These are phyloP conservation scores for Claviceps africana DNA, from an alignment of 2,329 filamentous ascomycete species.

Conservation along the genomic window DNA sequence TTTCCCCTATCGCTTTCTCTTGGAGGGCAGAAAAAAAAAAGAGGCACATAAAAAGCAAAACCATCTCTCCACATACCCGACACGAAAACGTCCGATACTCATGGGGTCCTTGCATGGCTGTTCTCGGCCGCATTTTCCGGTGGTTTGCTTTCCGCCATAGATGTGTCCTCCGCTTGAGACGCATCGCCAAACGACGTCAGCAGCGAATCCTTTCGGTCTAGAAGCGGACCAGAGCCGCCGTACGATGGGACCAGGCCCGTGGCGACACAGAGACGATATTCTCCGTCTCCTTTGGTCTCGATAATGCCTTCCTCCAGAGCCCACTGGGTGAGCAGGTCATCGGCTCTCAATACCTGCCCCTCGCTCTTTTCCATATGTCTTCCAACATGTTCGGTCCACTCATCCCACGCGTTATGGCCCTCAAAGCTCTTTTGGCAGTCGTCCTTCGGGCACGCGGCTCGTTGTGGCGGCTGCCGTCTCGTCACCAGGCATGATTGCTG, in stretches of 20 bases:
- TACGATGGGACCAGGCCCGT: conserved; percentile 13
- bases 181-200: conserved; percentile 8
- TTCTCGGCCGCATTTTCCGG: conserved; percentile 12
- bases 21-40: too few relatives aligned
- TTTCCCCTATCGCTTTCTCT: too few relatives aligned
- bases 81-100: not conserved
- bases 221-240: conserved; percentile 3
- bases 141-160: conserved; percentile 12
- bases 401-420: conserved; percentile 67
- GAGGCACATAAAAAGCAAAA: not conserved
- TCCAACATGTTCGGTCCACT: conserved; percentile 85
- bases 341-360: conserved; percentile 41
- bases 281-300: conserved; percentile 39
- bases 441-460: conserved; percentile 54
- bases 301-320: conserved; percentile 51
- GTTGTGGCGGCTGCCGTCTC: conserved; percentile 54
- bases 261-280: conserved; percentile 34
- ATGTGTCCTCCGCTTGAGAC: conserved; percentile 11
- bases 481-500: conserved; percentile 59
- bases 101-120: not conserved
- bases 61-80: not conserved
- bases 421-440: conserved; percentile 61
- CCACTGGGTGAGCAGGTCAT: conserved; percentile 44
- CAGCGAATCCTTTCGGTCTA: conserved; percentile 15
- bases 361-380: conserved; percentile 72